These are phyloP conservation scores for Balansia obtecta DNA, from an alignment of 2,329 filamentous ascomycete species.

Conservation along the genomic window DNA sequence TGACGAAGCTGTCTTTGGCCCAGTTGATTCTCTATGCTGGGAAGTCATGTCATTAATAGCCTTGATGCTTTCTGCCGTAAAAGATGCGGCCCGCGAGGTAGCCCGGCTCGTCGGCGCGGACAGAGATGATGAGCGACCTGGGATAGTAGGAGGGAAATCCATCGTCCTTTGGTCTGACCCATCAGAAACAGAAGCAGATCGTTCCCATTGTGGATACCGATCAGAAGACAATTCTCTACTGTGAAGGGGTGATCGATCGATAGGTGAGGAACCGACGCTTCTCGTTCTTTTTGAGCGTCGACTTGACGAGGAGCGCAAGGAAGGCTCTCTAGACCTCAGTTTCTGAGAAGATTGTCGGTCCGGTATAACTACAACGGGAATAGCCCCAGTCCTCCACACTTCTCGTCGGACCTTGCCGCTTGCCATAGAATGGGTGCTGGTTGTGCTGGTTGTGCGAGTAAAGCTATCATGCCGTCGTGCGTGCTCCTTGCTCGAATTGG, in stretches of 20 bases:
- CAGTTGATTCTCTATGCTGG: background rate
- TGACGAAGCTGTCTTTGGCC: background rate
- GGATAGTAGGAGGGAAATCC: conserved; percentile 46
- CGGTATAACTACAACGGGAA: conserved; percentile 51
- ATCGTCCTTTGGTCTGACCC: conserved; percentile 42
- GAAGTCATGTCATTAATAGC: conserved; percentile 34
- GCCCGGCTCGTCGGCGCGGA: conserved; percentile 51
- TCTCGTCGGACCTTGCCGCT: conserved; percentile 45
- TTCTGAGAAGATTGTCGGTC: conserved; percentile 42
- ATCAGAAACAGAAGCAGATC: conserved; percentile 35
- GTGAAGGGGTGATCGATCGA: conserved; percentile 28
- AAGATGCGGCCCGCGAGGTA: conserved; percentile 25
- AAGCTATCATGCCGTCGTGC: conserved; percentile 31
- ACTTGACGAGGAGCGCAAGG: conserved; percentile 49
- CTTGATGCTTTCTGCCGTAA: conserved; percentile 40
- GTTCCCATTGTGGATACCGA: conserved; percentile 25
- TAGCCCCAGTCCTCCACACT: conserved; percentile 44
- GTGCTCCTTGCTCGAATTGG: conserved; percentile 15
- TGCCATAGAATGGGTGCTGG: conserved; percentile 35
- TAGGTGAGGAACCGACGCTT: conserved; percentile 37
- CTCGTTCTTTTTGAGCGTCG: conserved; percentile 39
- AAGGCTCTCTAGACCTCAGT: conserved; percentile 39
- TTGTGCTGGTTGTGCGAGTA: conserved; percentile 32
- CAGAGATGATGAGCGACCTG: conserved; percentile 44
- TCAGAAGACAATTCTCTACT: conserved; percentile 32